Evolutionary conservation across 75 land plant species (phyloP).

Genomic region (Larix kaempferi): DNA sequence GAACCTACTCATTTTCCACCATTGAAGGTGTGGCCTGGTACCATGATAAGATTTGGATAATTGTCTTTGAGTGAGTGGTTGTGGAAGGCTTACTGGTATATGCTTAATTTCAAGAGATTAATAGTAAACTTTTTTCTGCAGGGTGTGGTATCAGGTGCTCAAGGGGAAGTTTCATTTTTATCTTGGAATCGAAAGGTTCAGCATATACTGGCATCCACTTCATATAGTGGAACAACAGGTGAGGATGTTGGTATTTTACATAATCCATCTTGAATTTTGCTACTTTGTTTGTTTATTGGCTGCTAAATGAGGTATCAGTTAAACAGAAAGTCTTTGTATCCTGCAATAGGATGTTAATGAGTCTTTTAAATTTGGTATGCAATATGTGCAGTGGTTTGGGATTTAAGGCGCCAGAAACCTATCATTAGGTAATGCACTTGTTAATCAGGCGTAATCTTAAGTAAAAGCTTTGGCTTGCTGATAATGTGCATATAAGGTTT

Average conservation of each 20-base stretch:
- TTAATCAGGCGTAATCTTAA: neutral
- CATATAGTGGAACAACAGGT: conserved; percentile 86
- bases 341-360: neutral
- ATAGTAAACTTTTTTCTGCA: conserved; percentile 14
- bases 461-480: neutral
- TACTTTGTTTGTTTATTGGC: neutral
- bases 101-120: neutral
- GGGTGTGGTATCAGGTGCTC: conserved; percentile 62
- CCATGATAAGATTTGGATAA: neutral
- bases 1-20: conserved; percentile 67
- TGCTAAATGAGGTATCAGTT: neutral
- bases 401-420: conserved; percentile 81
- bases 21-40: conserved; percentile 49
- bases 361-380: neutral
- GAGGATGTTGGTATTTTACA: conserved; percentile 10
- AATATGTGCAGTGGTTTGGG: conserved; percentile 84
- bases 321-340: neutral
- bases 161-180: conserved; percentile 72
- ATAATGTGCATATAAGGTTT: neutral
- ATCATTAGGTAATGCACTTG: conserved; percentile 63
- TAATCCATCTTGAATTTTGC: neutral
- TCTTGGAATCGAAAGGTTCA: conserved; percentile 94
- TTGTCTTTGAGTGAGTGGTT: neutral
- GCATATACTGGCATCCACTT: conserved; percentile 85
- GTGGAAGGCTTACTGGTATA: neutral